phyloP scores from a whole-genome alignment of 2,329 filamentous ascomycete species.

The Colletotrichum scovillei region DNA sequence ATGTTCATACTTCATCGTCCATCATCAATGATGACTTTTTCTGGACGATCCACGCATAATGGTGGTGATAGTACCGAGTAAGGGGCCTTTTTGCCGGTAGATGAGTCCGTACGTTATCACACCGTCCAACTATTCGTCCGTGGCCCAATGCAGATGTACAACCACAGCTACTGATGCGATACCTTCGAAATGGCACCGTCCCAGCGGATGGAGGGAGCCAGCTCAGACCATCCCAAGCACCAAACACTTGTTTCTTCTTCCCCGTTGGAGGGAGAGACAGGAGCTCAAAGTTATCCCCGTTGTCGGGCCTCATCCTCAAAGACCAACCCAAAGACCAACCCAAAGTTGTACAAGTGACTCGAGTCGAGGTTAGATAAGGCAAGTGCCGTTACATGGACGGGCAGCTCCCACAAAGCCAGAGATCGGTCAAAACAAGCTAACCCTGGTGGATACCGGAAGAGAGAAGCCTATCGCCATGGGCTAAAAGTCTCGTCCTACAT shows the following conservation, averaged over 20 bases:
- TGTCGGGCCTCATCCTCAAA: not conserved
- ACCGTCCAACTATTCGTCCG: not conserved
- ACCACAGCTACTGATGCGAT: not conserved
- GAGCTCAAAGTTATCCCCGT: not conserved
- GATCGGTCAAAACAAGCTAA: constrained; percentile 35
- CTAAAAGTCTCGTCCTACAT: not conserved
- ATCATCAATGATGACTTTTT: not conserved
- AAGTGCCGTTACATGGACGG: constrained; percentile 6
- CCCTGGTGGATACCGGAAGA: constrained; percentile 14
- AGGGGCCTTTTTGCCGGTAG: not conserved
- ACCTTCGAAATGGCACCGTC: not conserved
- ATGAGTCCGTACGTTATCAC: not conserved
- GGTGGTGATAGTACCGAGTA: not conserved
- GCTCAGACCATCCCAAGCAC: not conserved
- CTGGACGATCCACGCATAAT: not conserved
- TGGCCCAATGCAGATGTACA: not conserved
- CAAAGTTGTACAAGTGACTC: not conserved
- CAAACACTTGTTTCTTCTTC: constrained; percentile 7
- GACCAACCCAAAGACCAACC: not conserved
- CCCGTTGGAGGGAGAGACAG: not conserved
- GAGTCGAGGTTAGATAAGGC: not conserved
- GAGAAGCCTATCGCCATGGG: constrained; percentile 20
- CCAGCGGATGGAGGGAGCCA: not conserved
- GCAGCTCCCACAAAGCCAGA: constrained; percentile 22
- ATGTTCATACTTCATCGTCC: not conserved